phyloP scores from a whole-genome alignment of 2,329 filamentous ascomycete genomes.

The Epicoccum nigrum region DNA sequence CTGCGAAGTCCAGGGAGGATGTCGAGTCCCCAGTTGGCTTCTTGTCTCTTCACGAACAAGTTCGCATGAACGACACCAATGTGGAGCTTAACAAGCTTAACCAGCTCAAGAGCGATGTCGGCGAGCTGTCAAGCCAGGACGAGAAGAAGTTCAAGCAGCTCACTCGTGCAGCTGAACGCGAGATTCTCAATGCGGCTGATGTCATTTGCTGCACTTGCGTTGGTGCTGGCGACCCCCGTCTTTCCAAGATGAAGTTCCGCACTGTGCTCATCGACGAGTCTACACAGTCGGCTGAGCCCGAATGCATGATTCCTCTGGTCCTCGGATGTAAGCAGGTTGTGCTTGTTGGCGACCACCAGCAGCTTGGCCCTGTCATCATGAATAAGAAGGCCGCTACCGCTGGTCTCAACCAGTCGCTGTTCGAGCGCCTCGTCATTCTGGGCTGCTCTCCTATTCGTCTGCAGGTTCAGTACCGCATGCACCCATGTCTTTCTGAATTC shows the following conservation, averaged over 20 bases:
- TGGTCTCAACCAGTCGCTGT: constrained; percentile 96
- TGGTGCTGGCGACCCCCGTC: constrained; percentile 91
- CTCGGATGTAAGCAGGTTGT: constrained; percentile 98
- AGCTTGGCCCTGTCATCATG: constrained; percentile 98
- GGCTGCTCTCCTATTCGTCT: constrained; percentile 88
- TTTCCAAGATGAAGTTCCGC: constrained; percentile 97
- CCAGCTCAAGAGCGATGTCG: constrained; percentile 88
- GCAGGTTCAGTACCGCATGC: constrained; percentile 99
- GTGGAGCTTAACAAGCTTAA: constrained; percentile 90
- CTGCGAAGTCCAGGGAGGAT: constrained; percentile 98
- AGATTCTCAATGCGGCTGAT: constrained; percentile 93
- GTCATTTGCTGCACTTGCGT: constrained; percentile 99
- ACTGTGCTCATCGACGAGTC: constrained; percentile 98
- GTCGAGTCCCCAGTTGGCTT: constrained; percentile 98
- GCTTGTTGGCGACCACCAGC: constrained; percentile 97
- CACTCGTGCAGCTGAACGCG: constrained; percentile 89
- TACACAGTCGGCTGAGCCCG: constrained; percentile 95
- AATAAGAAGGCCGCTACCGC: constrained; percentile 99
- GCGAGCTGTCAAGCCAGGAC: constrained; percentile 91
- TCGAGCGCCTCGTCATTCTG: constrained; percentile 94
- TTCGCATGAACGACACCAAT: constrained; percentile 96
- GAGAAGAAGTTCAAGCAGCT: constrained; percentile 99
- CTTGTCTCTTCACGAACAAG: constrained; percentile 93
- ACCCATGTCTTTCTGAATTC: constrained; percentile 94
- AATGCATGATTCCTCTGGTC: constrained; percentile 98